Base-by-base conservation (phyloP, 148 eudicot species). In the Nepenthes gracilis region DNA sequence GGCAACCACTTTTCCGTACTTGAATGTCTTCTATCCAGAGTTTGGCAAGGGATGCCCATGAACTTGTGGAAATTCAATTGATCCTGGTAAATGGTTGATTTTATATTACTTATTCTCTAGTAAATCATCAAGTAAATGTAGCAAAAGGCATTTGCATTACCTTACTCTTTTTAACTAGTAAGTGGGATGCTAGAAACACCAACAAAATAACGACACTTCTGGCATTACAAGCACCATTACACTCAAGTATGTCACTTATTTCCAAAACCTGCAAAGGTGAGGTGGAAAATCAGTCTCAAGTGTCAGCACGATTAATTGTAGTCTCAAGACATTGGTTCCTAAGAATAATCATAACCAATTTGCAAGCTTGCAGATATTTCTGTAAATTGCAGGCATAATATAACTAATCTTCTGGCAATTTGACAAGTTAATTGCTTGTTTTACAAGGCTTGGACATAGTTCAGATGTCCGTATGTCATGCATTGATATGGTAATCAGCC, bases 1-100 rank as follows among this genome's bases (percentile, higher is more conserved):
- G 65, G 51, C 59, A 72, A 77, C 65, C 76, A 62, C 74, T 78
- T 62, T 7, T 64, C 74, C 14, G 58, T 60, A 73, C 73, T 76
- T 62, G 63, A 63, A 35, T 49, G 67, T 70, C 76, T 85, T 75
- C 83, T 77, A 53, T 72, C 83, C 66, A 78, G 72, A 74, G 71
- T 77, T 70, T 77, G 94, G 75, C 91, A 84, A 48, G 61, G 68
- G 60, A 80, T 85, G 50, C 96, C 96, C 85, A 88, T 70, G 70
- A 92, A 78, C 72, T 92, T 92, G 79, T 88, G 98, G 60, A 92
- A 88, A 77, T 88, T 92, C 50, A 88, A 78, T 65, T 83, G 84
- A 70, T 78, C 88, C 98, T 92, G 88, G 58, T 58, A 75, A 62
- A 62, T 56, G 33, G 58, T 9, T 6, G 68, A 23, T 33, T 35